Evolutionary conservation across 306 rosid genomes (phyloP), one percentile per base, ranked within the genome.

Genomic region (Sphenostylis stenocarpa): DNA sequence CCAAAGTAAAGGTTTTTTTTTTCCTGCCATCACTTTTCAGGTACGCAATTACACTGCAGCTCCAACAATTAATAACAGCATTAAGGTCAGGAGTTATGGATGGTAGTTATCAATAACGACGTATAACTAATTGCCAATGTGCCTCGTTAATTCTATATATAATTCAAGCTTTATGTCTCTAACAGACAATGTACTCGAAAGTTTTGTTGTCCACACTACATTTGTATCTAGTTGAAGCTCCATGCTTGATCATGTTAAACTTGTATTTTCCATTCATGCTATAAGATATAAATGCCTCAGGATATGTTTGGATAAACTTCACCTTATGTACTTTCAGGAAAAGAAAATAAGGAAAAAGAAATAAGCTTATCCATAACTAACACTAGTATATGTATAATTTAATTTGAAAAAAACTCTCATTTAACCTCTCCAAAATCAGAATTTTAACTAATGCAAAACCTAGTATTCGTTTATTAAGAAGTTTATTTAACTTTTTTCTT

Each of bases 31-130:
- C 63, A 39, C 73, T 68, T 75, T 79, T 76, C 88, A 91, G 97
- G 97, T 91, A 80, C 90, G 90, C 84, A 91, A 91, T 78, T 91
- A 86, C 77, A 45, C 84, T 44, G 91, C 91, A 53, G 76, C 78
- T 86, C 97, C 97, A 70, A 52, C 91, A 53, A 86, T 91, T 73
- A 91, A 91, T 86, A 91, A 89, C 55, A 90, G 97, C 82, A 91
- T 91, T 81, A 91, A 91, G 94, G 97, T 91, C 66, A 86, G 91
- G 67, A 39, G 28, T n/a, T n/a, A n/a, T 23, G 28, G 45, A 12
- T 45, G n/a, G 23, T 60, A 14, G 10, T 75, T 41, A 26, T 62
- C 16, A 64, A 24, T 63, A 38, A 33, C 8, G 20, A 28, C 4
- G 7, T 69, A 56, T 20, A 11, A 0, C 26, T 62, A 34, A 62